A percentile compares a stretch with the other conserved stretches of the same genome.
Conservation (phyloP, 305 asterid genomes). For the Galium porrigens region DNA sequence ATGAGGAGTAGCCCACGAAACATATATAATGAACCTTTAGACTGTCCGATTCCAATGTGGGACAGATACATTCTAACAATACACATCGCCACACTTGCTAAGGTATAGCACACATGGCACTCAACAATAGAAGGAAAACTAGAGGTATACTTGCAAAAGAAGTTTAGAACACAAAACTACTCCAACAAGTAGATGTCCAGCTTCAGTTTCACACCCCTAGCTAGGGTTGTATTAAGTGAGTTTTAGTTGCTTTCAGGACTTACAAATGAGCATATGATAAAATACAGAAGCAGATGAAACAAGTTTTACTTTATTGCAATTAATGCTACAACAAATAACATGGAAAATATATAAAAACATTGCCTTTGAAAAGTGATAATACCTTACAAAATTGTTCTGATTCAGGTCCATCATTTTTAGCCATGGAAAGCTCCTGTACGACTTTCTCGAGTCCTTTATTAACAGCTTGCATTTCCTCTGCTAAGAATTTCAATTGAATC, state of each 20-base stretch:
- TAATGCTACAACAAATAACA: background rate
- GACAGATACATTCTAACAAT: too few relatives aligned
- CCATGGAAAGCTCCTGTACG: constrained; percentile 71
- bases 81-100: background rate
- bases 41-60: too few relatives aligned
- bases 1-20: too few relatives aligned
- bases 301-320: background rate
- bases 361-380: constrained; percentile 6
- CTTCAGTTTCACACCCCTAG: background rate
- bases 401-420: constrained; percentile 72
- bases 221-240: background rate
- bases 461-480: constrained; percentile 96
- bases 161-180: background rate
- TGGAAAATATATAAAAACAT: background rate
- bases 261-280: background rate
- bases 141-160: background rate
- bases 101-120: background rate
- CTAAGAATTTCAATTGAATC: constrained; percentile 76
- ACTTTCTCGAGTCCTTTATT: constrained; percentile 89
- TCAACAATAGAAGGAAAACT: background rate
- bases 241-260: constrained; percentile 6
- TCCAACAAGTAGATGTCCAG: background rate
- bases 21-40: too few relatives aligned
- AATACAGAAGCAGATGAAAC: background rate
- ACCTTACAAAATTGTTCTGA: constrained; percentile 67